Base-by-base conservation (phyloP, 805 yeast genomes). In the Nakazawaea peltata region DNA sequence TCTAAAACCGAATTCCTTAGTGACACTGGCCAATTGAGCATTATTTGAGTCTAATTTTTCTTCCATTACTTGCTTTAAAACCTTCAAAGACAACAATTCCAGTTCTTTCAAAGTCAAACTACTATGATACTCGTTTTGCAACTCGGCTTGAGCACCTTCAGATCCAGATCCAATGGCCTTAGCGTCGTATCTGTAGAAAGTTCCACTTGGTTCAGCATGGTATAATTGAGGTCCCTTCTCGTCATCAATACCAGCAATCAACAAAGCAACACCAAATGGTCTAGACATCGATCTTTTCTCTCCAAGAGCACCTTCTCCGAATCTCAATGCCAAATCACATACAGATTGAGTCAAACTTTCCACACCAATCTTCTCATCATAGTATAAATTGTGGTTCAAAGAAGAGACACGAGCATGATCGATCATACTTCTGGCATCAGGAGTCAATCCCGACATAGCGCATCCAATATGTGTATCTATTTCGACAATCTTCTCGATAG, bases 141-240 rank as follows among this genome's bases (percentile, higher is more conserved):
- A 69, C 59, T 92, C 99, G 2, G 96, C 81, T 62, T 94, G 98
- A 2, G 99, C 99, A 44, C 98, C 98, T 62, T 92, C 99, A 12
- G 95, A 83, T 15, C 99, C 99, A 2, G 96, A 84, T 11, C 99
- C 99, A 51, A 94, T 92, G 10, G 98, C 98, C 63, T 92, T 94
- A 19, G 98, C 99, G 52, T 92, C 96, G 56, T 92, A 92, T 61
- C 92, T 77, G 64, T 92, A 94, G 50, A 87, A 92, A 1, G 99
- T 92, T 40, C 99, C 99, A 11, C 95, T 84, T 26, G 99, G 98
- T 62, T 92, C 99, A n/a, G 97, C 95, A 57, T 92, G 97, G 57
- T 84, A 84, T 48, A 92, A 71, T 59, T 92, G 98, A 31, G 96
- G 95, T 1, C 98, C 98, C 51, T 85, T 80, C 48, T 85, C 94